These are phyloP conservation scores for Deinandra increscens DNA, from an alignment of 129 eudicot genomes.

Conservation along the genomic window DNA sequence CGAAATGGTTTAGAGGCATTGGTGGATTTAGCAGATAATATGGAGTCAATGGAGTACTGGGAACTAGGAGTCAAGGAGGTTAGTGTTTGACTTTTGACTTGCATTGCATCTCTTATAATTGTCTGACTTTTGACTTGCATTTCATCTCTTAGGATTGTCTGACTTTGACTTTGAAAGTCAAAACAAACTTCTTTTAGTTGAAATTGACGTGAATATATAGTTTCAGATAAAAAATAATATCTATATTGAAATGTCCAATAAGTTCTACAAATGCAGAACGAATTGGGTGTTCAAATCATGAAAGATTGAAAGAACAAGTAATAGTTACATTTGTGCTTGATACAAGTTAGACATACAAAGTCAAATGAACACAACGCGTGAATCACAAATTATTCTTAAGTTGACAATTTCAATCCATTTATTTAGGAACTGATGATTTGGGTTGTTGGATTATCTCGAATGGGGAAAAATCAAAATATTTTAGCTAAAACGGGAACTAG, in stretches of 20 bases:
- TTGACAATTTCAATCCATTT: too few relatives aligned
- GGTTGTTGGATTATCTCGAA: background rate
- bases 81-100: conserved; percentile 18
- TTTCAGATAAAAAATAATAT: conserved; percentile 6
- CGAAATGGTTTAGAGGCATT: conserved; percentile 49
- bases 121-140: too few relatives aligned
- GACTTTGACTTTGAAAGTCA: conserved; percentile 6
- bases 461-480: background rate
- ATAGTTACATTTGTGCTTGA: background rate
- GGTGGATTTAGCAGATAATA: conserved; percentile 48
- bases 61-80: conserved; percentile 84
- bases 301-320: background rate
- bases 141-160: too few relatives aligned
- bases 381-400: background rate
- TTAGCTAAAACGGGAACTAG: too few relatives aligned
- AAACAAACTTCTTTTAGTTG: background rate
- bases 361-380: background rate
- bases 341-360: background rate
- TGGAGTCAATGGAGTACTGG: conserved; percentile 79
- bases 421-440: background rate
- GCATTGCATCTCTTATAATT: background rate
- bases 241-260: background rate
- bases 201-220: background rate
- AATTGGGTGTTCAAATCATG: background rate
- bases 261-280: background rate